These are phyloP conservation scores for Heterobasidion annosum DNA, from an alignment of 1,284 basidiomycete species.

Conservation along the genomic window DNA sequence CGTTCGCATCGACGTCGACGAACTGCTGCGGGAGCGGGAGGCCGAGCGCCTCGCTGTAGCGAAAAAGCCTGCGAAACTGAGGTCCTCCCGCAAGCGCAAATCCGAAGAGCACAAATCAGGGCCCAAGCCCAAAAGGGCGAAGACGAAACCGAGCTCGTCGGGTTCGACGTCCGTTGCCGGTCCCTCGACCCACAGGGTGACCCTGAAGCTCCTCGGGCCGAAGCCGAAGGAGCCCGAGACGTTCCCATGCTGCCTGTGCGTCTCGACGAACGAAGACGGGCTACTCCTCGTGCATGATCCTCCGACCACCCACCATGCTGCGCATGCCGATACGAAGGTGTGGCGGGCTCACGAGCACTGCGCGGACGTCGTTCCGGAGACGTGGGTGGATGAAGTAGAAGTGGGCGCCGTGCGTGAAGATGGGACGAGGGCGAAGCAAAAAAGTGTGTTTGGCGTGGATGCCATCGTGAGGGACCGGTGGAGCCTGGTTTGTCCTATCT, in stretches of 20 bases:
- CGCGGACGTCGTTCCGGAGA: conserved; percentile 75
- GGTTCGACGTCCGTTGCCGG: not conserved
- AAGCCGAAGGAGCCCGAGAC: conserved; percentile 44
- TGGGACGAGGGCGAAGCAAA: conserved; percentile 33
- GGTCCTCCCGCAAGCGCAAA: conserved; percentile 27
- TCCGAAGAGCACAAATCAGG: conserved; percentile 13
- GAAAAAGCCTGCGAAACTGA: conserved; percentile 8
- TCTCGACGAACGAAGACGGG: conserved; percentile 45
- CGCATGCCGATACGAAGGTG: conserved; percentile 29
- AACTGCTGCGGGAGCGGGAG: conserved; percentile 59
- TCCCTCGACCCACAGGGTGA: conserved; percentile 21
- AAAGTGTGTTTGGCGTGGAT: conserved; percentile 73
- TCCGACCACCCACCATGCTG: conserved; percentile 27
- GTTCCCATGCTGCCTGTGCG: conserved; percentile 79
- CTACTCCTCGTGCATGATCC: conserved; percentile 66
- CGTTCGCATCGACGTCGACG: conserved; percentile 87
- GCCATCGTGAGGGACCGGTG: conserved; percentile 84
- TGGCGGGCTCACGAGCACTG: conserved; percentile 75
- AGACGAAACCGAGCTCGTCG: conserved; percentile 3
- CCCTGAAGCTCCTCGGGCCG: conserved; percentile 51
- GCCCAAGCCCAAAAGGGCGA: conserved; percentile 27
- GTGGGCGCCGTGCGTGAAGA: conserved; percentile 19
- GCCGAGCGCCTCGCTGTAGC: conserved; percentile 24
- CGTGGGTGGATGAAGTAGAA: conserved; percentile 70
- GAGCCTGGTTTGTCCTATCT: conserved; percentile 62